phyloP scores from a whole-genome alignment of 805 yeast species.

The Ogataea glucozyma region DNA sequence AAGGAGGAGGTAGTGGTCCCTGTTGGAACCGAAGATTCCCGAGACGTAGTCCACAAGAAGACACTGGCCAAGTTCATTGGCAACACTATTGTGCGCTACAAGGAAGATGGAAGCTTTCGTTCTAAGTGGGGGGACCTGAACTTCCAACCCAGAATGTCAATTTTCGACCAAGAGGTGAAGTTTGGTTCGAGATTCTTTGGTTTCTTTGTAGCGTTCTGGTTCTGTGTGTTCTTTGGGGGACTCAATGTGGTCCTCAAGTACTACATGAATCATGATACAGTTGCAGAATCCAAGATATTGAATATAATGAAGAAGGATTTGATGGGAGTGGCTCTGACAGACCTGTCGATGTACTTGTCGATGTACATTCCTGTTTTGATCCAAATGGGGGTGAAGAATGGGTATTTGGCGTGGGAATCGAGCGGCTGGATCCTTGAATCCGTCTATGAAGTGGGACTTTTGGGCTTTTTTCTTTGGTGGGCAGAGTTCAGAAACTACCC shows the following conservation, averaged over 20 bases:
- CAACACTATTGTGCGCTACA: slow-evolving; percentile 17
- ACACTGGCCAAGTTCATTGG: slow-evolving; percentile 3
- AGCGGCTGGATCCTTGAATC: slow-evolving; percentile 67
- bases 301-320: slow-evolving; percentile 60
- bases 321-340: slow-evolving; percentile 68
- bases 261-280: slow-evolving; percentile 44
- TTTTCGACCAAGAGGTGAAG: slow-evolving; percentile 53
- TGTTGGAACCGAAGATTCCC: background rate
- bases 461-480: slow-evolving; percentile 54
- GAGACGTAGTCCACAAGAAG: slow-evolving; percentile 2
- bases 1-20: background rate
- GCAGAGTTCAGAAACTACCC: slow-evolving; percentile 63
- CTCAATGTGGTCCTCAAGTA: slow-evolving; percentile 56
- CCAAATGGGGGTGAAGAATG: slow-evolving; percentile 53
- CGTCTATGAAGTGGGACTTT: slow-evolving; percentile 51
- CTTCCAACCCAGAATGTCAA: slow-evolving; percentile 45
- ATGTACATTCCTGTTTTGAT: slow-evolving; percentile 60
- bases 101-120: slow-evolving; percentile 38
- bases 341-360: slow-evolving; percentile 68
- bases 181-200: slow-evolving; percentile 65
- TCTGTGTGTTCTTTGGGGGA: slow-evolving; percentile 57
- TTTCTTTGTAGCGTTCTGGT: slow-evolving; percentile 78
- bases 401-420: slow-evolving; percentile 56
- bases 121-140: slow-evolving; percentile 58
- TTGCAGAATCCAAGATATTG: slow-evolving; percentile 56